phyloP scores from a whole-genome alignment of 805 yeast genomes.

The Deakozyma indianensis region DNA sequence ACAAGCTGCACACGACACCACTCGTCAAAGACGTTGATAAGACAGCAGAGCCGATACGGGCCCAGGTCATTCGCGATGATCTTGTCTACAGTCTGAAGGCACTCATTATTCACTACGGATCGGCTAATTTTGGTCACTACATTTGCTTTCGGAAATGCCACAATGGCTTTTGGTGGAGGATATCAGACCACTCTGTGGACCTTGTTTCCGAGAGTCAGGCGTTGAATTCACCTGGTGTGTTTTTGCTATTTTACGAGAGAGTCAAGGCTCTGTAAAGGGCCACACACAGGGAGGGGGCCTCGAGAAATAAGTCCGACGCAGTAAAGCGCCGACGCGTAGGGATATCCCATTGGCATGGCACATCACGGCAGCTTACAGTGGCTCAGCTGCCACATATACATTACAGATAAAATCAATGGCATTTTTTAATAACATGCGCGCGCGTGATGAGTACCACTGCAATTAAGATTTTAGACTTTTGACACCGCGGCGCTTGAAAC shows the following conservation, averaged over 20 bases:
- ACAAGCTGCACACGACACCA: too few species aligned
- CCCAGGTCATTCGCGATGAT: slow-evolving; percentile 12
- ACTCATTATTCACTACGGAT: slow-evolving; percentile 84
- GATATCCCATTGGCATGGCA: too few species aligned
- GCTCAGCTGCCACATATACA: neutral
- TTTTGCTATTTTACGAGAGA: slow-evolving; percentile 77
- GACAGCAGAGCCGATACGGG: too few species aligned
- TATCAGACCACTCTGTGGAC: slow-evolving; percentile 79
- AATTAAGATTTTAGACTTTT: too few species aligned
- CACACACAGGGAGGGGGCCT: too few species aligned
- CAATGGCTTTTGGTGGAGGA: slow-evolving; percentile 89
- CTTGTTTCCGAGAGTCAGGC: slow-evolving; percentile 73
- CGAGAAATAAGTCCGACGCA: too few species aligned
- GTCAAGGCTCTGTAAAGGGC: too few species aligned
- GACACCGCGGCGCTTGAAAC: too few species aligned
- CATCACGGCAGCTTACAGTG: neutral
- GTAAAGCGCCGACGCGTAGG: too few species aligned
- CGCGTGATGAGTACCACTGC: neutral
- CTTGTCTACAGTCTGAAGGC: slow-evolving; percentile 57
- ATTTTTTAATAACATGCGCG: too few species aligned
- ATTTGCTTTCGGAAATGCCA: slow-evolving; percentile 62
- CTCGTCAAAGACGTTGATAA: too few species aligned
- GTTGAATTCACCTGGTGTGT: slow-evolving; percentile 68
- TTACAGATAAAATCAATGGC: too few species aligned
- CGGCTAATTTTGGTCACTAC: slow-evolving; percentile 96